These are phyloP conservation scores for Cladophialophora chaetospira DNA, from an alignment of 2,329 filamentous ascomycete species.

Conservation along the genomic window DNA sequence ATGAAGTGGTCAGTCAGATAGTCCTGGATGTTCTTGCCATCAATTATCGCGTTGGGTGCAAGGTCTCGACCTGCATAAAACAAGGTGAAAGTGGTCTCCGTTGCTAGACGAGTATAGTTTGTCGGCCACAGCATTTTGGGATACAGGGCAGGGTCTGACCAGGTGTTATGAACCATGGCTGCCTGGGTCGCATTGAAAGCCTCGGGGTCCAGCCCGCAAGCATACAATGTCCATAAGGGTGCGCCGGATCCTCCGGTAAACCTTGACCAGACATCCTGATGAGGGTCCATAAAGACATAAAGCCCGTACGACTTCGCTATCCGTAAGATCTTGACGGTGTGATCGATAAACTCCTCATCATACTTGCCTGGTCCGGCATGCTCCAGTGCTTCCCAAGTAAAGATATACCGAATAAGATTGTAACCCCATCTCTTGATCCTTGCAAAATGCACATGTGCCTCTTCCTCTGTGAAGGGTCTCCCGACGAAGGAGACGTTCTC, in stretches of 20 bases:
- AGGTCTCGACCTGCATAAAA: conserved; percentile 92
- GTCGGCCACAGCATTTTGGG: conserved; percentile 99
- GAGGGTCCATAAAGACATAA: conserved; percentile 97
- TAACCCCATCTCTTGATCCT: conserved; percentile 86
- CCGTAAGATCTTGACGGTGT: conserved; percentile 82
- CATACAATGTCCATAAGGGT: conserved; percentile 97
- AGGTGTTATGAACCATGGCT: conserved; percentile 92
- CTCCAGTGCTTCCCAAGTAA: conserved; percentile 99
- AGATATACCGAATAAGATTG: conserved; percentile 94
- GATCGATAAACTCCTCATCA: conserved; percentile 89
- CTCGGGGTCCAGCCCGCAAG: conserved; percentile 84
- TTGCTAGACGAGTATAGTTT: conserved; percentile 86
- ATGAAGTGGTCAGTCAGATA: conserved; percentile 88
- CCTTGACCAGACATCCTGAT: conserved; percentile 98
- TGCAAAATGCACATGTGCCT: conserved; percentile 84
- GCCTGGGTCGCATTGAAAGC: conserved; percentile 85
- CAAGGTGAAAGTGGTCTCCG: conserved; percentile 87
- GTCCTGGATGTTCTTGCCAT: conserved; percentile 94
- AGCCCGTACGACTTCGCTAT: conserved; percentile 89
- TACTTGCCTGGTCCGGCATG: conserved; percentile 86
- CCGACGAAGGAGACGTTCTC: conserved; percentile 88
- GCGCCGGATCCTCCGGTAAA: conserved; percentile 93
- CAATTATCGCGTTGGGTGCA: conserved; percentile 91
- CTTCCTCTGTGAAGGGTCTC: conserved; percentile 78
- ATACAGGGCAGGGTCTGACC: conserved; percentile 77